phyloP scores from a whole-genome alignment of 768 basidiomycete genomes.

The Fistulinella prunicolor region DNA sequence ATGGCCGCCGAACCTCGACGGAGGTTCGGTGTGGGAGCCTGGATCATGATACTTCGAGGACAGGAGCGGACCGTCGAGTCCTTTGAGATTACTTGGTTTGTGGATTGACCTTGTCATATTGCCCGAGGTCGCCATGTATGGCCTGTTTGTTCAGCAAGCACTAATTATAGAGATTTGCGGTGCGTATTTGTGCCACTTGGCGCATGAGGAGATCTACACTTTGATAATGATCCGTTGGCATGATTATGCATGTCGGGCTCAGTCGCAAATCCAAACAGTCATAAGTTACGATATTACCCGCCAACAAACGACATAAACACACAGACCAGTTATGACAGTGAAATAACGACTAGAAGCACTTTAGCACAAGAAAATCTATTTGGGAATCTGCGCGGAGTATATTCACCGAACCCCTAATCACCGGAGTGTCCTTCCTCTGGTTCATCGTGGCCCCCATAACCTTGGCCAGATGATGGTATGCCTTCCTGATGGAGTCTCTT shows the following conservation, averaged over 20 bases:
- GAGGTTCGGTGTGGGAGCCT: slow-evolving; percentile 19
- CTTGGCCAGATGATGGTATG: slow-evolving; percentile 21
- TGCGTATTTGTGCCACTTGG: slow-evolving; percentile 1
- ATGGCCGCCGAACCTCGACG: slow-evolving; percentile 27
- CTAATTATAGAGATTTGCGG: slow-evolving; percentile 24
- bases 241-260: slow-evolving; percentile 11
- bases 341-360: slow-evolving; percentile 20
- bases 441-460: slow-evolving; percentile 29
- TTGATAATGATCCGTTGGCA: slow-evolving; percentile 24
- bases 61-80: slow-evolving; percentile 8
- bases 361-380: slow-evolving; percentile 35
- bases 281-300: slow-evolving; percentile 21
- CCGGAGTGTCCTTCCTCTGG: slow-evolving; percentile 32
- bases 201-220: slow-evolving; percentile 28
- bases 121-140: slow-evolving; percentile 25
- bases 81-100: slow-evolving; percentile 21
- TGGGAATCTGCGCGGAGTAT: slow-evolving; percentile 20
- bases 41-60: slow-evolving; percentile 14
- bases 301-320: slow-evolving; percentile 19
- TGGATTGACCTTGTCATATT: slow-evolving; percentile 11
- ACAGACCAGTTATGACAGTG: slow-evolving; percentile 14
- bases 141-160: slow-evolving; percentile 1
- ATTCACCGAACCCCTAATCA: slow-evolving; percentile 31
- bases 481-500: slow-evolving; percentile 60
- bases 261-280: slow-evolving; percentile 9